Conservation (phyloP, 805 yeast genomes). For the Blastobotrys peoriensis region DNA sequence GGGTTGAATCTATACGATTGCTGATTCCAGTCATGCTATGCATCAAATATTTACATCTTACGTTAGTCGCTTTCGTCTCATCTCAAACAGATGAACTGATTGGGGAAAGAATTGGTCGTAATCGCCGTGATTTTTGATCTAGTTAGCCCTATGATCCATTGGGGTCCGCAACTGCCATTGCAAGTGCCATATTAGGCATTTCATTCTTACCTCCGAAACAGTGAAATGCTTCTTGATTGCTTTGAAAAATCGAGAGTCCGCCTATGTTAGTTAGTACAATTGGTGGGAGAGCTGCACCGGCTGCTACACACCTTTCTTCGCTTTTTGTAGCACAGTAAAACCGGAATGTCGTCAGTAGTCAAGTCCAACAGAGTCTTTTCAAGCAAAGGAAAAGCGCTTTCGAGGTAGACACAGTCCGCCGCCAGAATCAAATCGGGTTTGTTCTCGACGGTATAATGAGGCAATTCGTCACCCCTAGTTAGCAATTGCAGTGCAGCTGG, state of each 20-base stretch:
- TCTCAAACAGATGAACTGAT: conserved; percentile 38
- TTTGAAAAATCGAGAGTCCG: conserved; percentile 34
- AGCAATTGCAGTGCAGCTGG: not conserved
- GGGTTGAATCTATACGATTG: too few species aligned
- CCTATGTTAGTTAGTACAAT: conserved; percentile 21
- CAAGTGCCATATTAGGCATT: not conserved
- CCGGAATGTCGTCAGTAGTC: conserved; percentile 35
- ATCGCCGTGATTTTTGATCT: conserved; percentile 27
- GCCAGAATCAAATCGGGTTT: conserved; percentile 44
- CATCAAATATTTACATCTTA: too few species aligned
- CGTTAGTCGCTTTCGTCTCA: conserved; percentile 29
- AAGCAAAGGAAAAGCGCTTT: conserved; percentile 46
- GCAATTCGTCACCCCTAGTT: conserved; percentile 34
- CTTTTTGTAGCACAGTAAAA: conserved; percentile 49
- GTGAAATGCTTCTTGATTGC: conserved; percentile 28
- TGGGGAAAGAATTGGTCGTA: conserved; percentile 35
- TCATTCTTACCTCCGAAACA: conserved; percentile 24
- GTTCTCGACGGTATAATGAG: conserved; percentile 30
- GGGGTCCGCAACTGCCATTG: conserved; percentile 11
- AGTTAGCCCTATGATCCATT: conserved; percentile 13
- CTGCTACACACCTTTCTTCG: conserved; percentile 38
- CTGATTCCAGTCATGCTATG: too few species aligned
- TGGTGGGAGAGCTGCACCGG: not conserved
- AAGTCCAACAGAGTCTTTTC: conserved; percentile 45
- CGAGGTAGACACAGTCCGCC: conserved; percentile 57